A percentile compares a stretch with the other conserved stretches of the same genome.
Conservation (phyloP, 345 rosid genomes). For the Citrus mangshanensis region DNA sequence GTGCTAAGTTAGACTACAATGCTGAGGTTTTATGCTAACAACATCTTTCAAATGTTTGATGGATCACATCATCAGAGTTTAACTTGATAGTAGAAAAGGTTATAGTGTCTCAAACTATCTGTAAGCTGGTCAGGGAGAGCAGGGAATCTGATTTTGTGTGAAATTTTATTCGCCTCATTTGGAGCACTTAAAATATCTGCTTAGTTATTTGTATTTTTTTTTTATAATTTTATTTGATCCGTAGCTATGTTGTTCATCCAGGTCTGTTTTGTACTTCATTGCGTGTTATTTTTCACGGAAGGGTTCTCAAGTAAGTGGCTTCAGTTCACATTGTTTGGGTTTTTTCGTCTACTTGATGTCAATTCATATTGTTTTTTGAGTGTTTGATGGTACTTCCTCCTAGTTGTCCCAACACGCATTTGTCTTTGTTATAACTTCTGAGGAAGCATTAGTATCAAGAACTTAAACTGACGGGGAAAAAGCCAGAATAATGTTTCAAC, state of each 20-base stretch:
- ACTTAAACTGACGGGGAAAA: not conserved
- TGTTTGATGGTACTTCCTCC: not conserved
- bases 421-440: not conserved
- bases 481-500: not conserved
- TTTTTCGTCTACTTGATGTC: not conserved
- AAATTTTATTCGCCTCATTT: not conserved
- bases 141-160: not conserved
- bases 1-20: not conserved
- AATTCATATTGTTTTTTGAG: not conserved
- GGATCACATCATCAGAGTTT: not conserved
- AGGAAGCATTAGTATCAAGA: not conserved
- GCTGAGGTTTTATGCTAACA: not conserved
- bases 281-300: conserved; percentile 73
- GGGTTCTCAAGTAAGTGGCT: conserved; percentile 75
- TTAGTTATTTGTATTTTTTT: not conserved
- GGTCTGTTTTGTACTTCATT: conserved; percentile 82
- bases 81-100: not conserved
- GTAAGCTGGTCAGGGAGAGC: not conserved
- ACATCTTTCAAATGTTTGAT: not conserved
- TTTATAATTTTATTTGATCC: conserved; percentile 3
- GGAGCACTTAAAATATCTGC: conserved; percentile 2
- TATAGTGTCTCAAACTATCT: not conserved
- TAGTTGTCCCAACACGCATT: not conserved
- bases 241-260: conserved; percentile 34
- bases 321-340: conserved; percentile 13